Base-by-base conservation (phyloP, 2,329 filamentous ascomycete species). In the Hortaea werneckii region DNA sequence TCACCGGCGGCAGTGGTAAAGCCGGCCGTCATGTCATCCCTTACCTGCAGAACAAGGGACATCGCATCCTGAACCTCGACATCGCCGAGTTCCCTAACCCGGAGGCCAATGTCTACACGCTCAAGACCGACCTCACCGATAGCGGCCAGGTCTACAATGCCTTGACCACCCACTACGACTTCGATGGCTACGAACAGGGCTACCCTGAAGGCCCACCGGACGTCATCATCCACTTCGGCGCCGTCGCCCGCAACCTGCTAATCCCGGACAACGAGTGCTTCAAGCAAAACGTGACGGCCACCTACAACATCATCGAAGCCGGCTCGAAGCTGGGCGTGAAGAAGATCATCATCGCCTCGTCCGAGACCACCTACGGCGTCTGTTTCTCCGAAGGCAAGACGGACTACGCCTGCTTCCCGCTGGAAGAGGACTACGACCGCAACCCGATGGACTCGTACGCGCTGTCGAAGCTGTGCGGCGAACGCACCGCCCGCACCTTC, bases 361-460 rank as follows among this genome's bases (percentile, higher is more conserved):
- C 70, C 13, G 76, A 80, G 54, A 79, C 76, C 0, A 76, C 74
- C 0, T 82, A 82, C 54, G 78, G 78, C 12, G 76, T 80, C 0
- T 78, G 75, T 51, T 82, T 78, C 53, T 72, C 74, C 0, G 75
- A 82, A 52, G 79, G 78, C 2, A 69, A 78, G 48, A 61, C 70
- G 5, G 72, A 77, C 29, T 82, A 75, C 54, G 67, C 73, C 12
- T 69, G 69, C 5, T 81, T 82, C 53, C 79, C 78, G 0, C 63
- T 82, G 0, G 71, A 77, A 26, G 79, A 83, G 57, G 70, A 76
- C 34, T 70, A 74, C 50, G 78, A 82, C 53, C 67, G 73, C 20
- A 75, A 78, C 46, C 78, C 78, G 0, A 79, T 76, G 68, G 79
- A 82, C 50, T 72, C 73, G 0, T 82, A 82, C 55, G 77, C 77